Base-by-base conservation (phyloP, 208 protist species). In the Herpetomonas samuelpessoai region DNA sequence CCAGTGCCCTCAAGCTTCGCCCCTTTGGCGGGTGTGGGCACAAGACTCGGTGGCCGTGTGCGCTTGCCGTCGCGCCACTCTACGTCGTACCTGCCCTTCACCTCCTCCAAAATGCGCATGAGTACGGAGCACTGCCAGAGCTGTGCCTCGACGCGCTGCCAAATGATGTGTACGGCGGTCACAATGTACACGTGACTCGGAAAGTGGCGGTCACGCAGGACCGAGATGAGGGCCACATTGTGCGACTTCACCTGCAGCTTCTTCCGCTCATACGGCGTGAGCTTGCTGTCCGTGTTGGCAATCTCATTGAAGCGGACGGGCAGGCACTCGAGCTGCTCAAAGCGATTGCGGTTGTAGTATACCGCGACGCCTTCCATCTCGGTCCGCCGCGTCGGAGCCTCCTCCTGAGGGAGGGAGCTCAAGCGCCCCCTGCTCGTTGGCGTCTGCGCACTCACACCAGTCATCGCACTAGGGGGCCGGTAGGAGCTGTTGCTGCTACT, bases 301-400 rank as follows among this genome's bases (percentile, higher is more conserved):
- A 93, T 35, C 26, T 74, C 55, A 64, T 95, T 95, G 68, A 92
- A 92, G 38, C 50, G 64, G 31, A 95, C 66, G 19, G 83, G 75
- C 29, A 78, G 65, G 50, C 60, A 57, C 58, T 95, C 83, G 25
- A 86, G 55, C 41, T 74, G 47, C 7, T 77, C 71, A 55, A 95
- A 91, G 38, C 89, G 89, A 0, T 48, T 45, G 25, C 64, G 54
- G 24, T 82, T 66, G 62, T 80, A 95, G 65, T 88, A 91, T 31
- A 92, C 79, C 26, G 75, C 77, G 10, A 91, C 83, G 12, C 89
- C 89, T n/a, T 95, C 89, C 78, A 89, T 88, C 58, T 95, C 89
- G 9, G 76, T 70, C 46, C 71, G 63, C 24, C 70, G 76, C 31
- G 38, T 38, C 4, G 44, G 44, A 10, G 44, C 7, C 44, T 48